Base-by-base conservation (phyloP, 1,139 yeast species). In the Scheffersomyces cryptocercus region DNA sequence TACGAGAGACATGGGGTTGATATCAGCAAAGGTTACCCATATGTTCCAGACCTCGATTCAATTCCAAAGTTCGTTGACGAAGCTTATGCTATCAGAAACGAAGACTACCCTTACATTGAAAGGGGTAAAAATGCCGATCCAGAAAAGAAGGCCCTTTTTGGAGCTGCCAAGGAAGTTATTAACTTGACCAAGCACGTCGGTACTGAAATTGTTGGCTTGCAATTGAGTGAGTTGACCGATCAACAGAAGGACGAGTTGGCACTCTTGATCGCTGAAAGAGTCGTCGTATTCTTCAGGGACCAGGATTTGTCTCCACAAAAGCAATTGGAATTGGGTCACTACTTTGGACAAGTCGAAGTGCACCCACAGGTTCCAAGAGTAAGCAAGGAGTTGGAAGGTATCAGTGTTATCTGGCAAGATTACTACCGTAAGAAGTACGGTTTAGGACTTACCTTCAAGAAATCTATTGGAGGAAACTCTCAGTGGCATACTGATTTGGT, bases 351-450 rank as follows among this genome's bases (percentile, higher is more conserved):
- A 51, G 69, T 71, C 28, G 76, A 71, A 52, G 63, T 67, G 26
- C 77, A 71, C 48, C 67, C 77, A 15, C 74, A 73, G 54, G 74
- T 63, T 28, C 73, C 59, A 52, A 50, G 62, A 52, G 38, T 56
- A 50, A 35, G 36, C 29, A 32, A 40, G 31, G 48, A 46, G 10
- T 40, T 52, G 26, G 42, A 50, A 14, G 85, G 85, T 29, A 62
- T 75, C 31, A 62, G 81, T 20, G 75, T 75, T 6, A 73, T 81
- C 49, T 80, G 85, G 85, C 77, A 73, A 45, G 81, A 79, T 47
- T 65, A 64, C 48, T 50, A 47, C 39, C 59, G 61, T 38, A 61
- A 55, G 42, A 58, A 56, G 45, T 52, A 46, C 40, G 58, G 61
- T 3, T 51, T 50, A 37, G 59, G 55, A 28, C 55, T 61, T 52